These are phyloP conservation scores for Afroboletus lepidellus DNA, from an alignment of 1,284 basidiomycete genomes.

Conservation along the genomic window DNA sequence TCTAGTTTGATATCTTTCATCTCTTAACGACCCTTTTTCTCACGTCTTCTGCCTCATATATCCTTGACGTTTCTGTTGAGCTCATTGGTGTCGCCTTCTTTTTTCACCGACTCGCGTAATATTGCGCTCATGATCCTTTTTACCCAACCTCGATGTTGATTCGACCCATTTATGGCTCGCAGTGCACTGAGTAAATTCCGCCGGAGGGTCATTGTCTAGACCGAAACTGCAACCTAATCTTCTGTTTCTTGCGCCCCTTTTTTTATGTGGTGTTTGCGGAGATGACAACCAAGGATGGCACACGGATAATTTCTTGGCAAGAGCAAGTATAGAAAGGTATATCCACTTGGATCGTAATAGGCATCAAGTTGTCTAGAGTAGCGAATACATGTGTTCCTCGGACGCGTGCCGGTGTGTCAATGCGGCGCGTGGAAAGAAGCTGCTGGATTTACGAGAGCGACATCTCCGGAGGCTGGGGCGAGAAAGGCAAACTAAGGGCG, in stretches of 20 bases:
- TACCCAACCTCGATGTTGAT: constrained; percentile 25
- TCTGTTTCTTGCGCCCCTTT: constrained; percentile 17
- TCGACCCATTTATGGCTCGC: constrained; percentile 22
- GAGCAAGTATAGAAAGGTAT: constrained; percentile 20
- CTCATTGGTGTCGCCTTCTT: constrained; percentile 21
- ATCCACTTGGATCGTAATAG: constrained; percentile 21
- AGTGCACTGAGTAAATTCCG: constrained; percentile 29
- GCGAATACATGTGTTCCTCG: too few relatives aligned
- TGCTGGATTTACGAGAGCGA: constrained; percentile 20
- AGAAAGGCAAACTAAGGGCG: neutral
- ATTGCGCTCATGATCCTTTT: constrained; percentile 25
- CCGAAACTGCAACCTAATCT: constrained; percentile 28
- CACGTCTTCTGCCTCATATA: constrained; percentile 36
- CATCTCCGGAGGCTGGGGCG: constrained; percentile 27
- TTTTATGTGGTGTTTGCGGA: constrained; percentile 12
- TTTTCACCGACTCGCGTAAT: constrained; percentile 26
- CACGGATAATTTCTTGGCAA: constrained; percentile 20
- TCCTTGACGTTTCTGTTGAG: constrained; percentile 33
- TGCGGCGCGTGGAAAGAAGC: neutral
- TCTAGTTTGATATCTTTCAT: constrained; percentile 35
- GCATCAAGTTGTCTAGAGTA: constrained; percentile 17
- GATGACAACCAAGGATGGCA: constrained; percentile 14
- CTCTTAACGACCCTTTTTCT: constrained; percentile 35
- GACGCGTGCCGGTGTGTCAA: too few relatives aligned
- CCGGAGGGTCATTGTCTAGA: constrained; percentile 24